Percentiles rank a stretch among this genome's conserved stretches.
Evolutionary conservation across 768 basidiomycete genomes (phyloP).

Genomic region (Symmetrospora coprosmae): DNA sequence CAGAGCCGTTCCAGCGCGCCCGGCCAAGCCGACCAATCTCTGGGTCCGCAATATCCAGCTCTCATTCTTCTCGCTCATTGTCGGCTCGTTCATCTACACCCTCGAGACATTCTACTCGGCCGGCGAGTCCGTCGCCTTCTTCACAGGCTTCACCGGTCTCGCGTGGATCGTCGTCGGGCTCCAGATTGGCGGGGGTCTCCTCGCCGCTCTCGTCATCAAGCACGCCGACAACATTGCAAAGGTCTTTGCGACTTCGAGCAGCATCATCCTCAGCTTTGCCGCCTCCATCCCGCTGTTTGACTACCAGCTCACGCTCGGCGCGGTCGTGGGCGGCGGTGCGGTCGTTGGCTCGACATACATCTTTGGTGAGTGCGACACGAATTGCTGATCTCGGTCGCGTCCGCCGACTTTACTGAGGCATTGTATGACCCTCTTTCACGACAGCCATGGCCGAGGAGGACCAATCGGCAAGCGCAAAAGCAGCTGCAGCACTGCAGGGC

Average conservation of each 20-base stretch:
- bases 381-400: too few species aligned
- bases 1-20: background rate
- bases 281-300: conserved; percentile 75
- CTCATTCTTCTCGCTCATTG: conserved; percentile 70
- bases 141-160: conserved; percentile 70
- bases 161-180: conserved; percentile 76
- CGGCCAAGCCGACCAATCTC: conserved; percentile 61
- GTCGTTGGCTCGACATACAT: conserved; percentile 24
- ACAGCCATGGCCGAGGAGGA: too few species aligned
- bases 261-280: conserved; percentile 83
- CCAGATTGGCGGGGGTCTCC: conserved; percentile 75
- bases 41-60: conserved; percentile 96
- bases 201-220: conserved; percentile 45
- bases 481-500: too few species aligned
- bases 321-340: conserved; percentile 20
- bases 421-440: too few species aligned
- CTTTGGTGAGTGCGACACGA: too few species aligned
- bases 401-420: too few species aligned
- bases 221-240: conserved; percentile 42
- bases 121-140: conserved; percentile 34
- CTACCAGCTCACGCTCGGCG: conserved; percentile 41
- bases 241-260: conserved; percentile 70
- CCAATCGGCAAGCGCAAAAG: too few species aligned
- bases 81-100: conserved; percentile 18
- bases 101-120: background rate